Evolutionary conservation across 2,329 filamentous ascomycete genomes (phyloP), one percentile per base, ranked within the genome.

Genomic region (Dactylellina parvicollis): DNA sequence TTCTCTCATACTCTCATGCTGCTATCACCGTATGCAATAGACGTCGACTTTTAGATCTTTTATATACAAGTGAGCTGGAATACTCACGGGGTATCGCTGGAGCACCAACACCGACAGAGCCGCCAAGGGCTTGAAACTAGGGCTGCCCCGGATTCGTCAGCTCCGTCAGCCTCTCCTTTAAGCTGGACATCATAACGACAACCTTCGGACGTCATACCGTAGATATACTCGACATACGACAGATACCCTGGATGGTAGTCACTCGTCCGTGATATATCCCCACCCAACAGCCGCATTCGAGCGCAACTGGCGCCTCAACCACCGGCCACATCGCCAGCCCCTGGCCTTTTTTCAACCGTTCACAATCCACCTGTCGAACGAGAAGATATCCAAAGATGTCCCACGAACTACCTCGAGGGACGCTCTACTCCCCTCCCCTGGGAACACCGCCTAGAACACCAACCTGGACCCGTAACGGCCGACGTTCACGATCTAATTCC

Each of bases 381-480:
- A n/a, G n/a, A n/a, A 32, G 18, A 52, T 16, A 22, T 7, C 46
- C n/a, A 12, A 55, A 20, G 18, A 71, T 62, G 66, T 56, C 66
- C 18, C 26, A 49, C 47, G 66, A 71, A 47, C 66, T 71, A 26
- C 57, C 66, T 12, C 26, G 66, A 20, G 72, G 76, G 28, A 75
- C 71, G 22, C 65, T 78, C 10, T 78, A 78, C 70, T 71, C 77
- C 14, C 77, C 77, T 1, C 64, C 76, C 8, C 55, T 65, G 28
- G 59, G 64, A 9, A 67, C 73, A 14, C 76, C 76, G 20, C 59
- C 75, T 9, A 49, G 52, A 40, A 36, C 40, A 9, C 75, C 74
- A 10, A 70, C 71, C 26, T 77, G 76, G 76, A 61, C 61, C 9
- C 62, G 65, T 9, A 38, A 30, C 14, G 60, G 71, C 16, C 46